Evolutionary conservation across 1,284 basidiomycete genomes (phyloP).

Genomic region (Mycena citricolor): DNA sequence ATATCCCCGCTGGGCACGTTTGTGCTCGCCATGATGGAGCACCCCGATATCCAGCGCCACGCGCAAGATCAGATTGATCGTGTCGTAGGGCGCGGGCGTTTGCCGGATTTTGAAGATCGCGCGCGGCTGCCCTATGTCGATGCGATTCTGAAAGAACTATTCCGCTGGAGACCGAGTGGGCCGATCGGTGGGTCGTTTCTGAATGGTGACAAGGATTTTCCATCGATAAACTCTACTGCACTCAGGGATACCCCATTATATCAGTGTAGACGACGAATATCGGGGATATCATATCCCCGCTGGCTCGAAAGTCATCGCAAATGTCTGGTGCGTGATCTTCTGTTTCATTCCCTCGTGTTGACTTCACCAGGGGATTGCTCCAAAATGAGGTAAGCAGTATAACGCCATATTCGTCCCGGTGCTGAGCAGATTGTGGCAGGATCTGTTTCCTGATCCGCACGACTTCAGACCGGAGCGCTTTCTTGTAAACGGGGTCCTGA

Average conservation of each 20-base stretch:
- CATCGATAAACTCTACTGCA: background rate
- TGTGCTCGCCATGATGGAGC: constrained; percentile 19
- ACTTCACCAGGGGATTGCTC: constrained; percentile 44
- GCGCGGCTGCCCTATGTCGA: constrained; percentile 33
- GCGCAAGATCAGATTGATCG: constrained; percentile 46
- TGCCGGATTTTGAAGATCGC: constrained; percentile 46
- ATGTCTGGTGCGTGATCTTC: constrained; percentile 31
- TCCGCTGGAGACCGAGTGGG: constrained; percentile 6
- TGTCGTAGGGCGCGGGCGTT: constrained; percentile 39
- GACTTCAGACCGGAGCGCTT: constrained; percentile 19
- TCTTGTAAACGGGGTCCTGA: constrained; percentile 13
- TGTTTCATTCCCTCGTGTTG: background rate
- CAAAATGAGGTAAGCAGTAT: constrained; percentile 39
- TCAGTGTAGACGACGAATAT: constrained; percentile 32
- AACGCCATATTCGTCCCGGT: background rate
- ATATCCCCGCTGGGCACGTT: constrained; percentile 16
- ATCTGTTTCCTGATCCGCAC: constrained; percentile 13
- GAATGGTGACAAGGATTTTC: background rate
- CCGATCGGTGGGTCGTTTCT: constrained; percentile 3
- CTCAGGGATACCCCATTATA: constrained; percentile 30
- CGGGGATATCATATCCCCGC: constrained; percentile 35
- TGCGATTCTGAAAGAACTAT: constrained; percentile 36
- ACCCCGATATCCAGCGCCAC: constrained; percentile 27
- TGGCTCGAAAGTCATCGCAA: constrained; percentile 33
- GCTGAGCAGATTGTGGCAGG: background rate